Percentiles rank a stretch among this genome's conserved stretches.
Conservation (phyloP, 345 rosid species). For the Boechera stricta region DNA sequence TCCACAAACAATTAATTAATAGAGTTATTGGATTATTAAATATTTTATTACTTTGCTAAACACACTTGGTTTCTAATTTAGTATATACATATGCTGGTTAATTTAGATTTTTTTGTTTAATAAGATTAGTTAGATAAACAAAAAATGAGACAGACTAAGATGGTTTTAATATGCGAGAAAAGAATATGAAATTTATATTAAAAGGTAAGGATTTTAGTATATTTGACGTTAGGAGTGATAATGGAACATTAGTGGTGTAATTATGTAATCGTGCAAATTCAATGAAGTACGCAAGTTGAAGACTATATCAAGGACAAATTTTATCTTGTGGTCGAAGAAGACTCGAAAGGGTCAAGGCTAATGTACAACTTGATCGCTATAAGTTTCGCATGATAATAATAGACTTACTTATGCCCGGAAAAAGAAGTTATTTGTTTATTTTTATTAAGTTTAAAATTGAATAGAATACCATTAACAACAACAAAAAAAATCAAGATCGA, state of each 20-base stretch:
- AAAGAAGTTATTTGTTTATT: too few species aligned
- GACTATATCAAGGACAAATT: neutral
- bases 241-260: slow-evolving; percentile 19
- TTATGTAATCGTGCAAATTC: slow-evolving; percentile 11
- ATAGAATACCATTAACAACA: too few species aligned
- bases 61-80: slow-evolving; percentile 4
- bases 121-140: neutral
- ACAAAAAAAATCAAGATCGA: too few species aligned
- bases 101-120: neutral
- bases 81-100: neutral
- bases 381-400: too few species aligned
- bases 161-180: neutral
- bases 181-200: neutral
- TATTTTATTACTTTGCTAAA: neutral
- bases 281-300: slow-evolving; percentile 9
- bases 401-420: too few species aligned
- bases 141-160: neutral
- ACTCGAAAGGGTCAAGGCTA: neutral
- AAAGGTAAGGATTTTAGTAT: neutral
- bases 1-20: neutral
- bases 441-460: too few species aligned
- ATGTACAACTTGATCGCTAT: neutral
- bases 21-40: neutral
- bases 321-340: slow-evolving; percentile 4
- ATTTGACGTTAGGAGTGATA: slow-evolving; percentile 14